Conservation (phyloP, 106 monocot species). For the Dioscorea dumetorum region DNA sequence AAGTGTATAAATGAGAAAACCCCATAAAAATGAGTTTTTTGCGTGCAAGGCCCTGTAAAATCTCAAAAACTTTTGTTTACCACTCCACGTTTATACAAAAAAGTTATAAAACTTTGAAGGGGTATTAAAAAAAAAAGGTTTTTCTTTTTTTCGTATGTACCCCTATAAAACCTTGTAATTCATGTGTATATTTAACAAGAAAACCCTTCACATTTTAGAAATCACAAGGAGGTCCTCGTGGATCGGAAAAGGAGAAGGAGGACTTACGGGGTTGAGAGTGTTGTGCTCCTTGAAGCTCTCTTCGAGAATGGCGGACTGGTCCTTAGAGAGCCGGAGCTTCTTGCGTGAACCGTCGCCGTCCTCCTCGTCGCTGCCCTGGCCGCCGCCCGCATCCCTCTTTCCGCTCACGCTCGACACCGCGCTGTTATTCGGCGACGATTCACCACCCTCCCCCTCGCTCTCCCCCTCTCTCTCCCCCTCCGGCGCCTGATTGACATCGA, state of each 20-base stretch:
- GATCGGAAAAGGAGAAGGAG: neutral
- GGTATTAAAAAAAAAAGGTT: no score
- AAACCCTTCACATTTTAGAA: no score
- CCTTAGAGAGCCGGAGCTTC: conserved; percentile 76
- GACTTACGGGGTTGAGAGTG: conserved; percentile 75
- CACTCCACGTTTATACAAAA: no score
- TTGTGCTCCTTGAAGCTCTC: conserved; percentile 81
- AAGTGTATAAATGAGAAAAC: no score
- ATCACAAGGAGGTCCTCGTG: no score
- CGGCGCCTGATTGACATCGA: conserved; percentile 35
- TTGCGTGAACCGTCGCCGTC: conserved; percentile 58
- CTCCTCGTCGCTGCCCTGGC: conserved; percentile 35
- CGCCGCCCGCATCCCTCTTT: conserved; percentile 8
- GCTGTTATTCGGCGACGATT: conserved; percentile 42
- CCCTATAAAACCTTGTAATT: no score
- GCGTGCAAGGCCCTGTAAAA: no score
- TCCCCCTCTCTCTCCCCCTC: conserved; percentile 14
- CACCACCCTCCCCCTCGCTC: conserved; percentile 22
- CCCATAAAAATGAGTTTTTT: no score
- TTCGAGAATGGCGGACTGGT: conserved; percentile 64
- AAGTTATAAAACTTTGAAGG: no score
- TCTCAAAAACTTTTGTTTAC: no score
- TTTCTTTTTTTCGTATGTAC: no score
- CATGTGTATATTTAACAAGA: no score
- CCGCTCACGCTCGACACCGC: conserved; percentile 17